These are phyloP conservation scores for Cutaneotrichosporon curvatum DNA, from an alignment of 1,284 basidiomycete species.

Conservation along the genomic window DNA sequence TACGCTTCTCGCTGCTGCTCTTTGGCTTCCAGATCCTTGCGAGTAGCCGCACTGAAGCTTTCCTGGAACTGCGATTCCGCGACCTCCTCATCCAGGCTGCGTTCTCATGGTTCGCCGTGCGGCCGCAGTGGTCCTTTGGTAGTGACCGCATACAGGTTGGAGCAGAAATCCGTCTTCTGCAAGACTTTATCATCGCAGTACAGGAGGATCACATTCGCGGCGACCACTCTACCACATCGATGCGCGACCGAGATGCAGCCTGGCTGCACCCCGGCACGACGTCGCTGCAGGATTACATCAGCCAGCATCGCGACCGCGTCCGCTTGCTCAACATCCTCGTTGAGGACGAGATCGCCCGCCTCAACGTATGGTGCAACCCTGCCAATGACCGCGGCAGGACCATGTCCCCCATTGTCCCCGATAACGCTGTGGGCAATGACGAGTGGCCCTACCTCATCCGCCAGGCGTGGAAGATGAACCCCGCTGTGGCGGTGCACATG, in stretches of 20 bases:
- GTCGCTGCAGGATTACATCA: slow-evolving; percentile 53
- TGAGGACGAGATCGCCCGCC: slow-evolving; percentile 79
- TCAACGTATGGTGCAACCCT: slow-evolving; percentile 89
- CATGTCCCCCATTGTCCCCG: neutral
- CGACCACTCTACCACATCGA: slow-evolving; percentile 61
- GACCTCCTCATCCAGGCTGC: slow-evolving; percentile 71
- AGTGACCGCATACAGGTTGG: slow-evolving; percentile 82
- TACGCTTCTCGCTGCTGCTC: slow-evolving; percentile 77
- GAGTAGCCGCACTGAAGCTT: slow-evolving; percentile 76
- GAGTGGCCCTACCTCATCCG: slow-evolving; percentile 64
- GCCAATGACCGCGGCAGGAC: slow-evolving; percentile 60
- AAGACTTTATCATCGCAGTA: slow-evolving; percentile 72
- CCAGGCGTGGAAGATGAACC: slow-evolving; percentile 75
- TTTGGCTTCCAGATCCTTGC: slow-evolving; percentile 91
- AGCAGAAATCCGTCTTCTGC: slow-evolving; percentile 77
- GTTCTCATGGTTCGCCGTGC: slow-evolving; percentile 85
- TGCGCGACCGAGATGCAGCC: slow-evolving; percentile 52
- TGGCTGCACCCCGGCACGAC: slow-evolving; percentile 38
- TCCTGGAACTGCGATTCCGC: slow-evolving; percentile 71
- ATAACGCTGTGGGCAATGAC: slow-evolving; percentile 47
- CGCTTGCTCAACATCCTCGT: slow-evolving; percentile 71
- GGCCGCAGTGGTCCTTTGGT: slow-evolving; percentile 93
- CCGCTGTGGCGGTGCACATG: slow-evolving; percentile 74
- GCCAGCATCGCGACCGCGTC: slow-evolving; percentile 58
- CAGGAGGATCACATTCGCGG: slow-evolving; percentile 65